A percentile compares a stretch with the other conserved stretches of the same genome.
Evolutionary conservation across 192 early-diverging fungal genomes (phyloP).

Genomic region (Funneliformis geosporum): DNA sequence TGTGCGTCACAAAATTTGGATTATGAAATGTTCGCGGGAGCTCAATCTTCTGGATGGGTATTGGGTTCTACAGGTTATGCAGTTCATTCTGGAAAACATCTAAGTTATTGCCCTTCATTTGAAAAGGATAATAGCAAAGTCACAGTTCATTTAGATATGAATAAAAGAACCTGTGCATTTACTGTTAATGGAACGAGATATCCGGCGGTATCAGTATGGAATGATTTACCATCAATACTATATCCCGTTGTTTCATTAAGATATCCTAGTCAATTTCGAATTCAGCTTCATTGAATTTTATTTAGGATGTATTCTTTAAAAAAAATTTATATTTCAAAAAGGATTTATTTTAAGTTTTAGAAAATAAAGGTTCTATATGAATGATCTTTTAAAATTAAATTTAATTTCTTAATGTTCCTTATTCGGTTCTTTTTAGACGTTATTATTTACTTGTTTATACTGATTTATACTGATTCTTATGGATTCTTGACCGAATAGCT

Average conservation of each 20-base stretch:
- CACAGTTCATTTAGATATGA: slow-evolving; percentile 30
- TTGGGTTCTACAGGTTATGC: neutral
- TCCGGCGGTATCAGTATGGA: neutral
- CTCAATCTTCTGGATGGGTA: slow-evolving; percentile 2
- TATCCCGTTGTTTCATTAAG: slow-evolving; percentile 15
- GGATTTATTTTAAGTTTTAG: too few relatives aligned
- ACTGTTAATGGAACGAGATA: slow-evolving; percentile 26
- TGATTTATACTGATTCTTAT: too few relatives aligned
- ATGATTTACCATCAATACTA: slow-evolving; percentile 16
- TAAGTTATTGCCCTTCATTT: slow-evolving; percentile 2
- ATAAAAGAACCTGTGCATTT: neutral
- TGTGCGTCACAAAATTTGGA: neutral
- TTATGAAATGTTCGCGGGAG: slow-evolving; percentile 3
- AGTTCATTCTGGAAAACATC: neutral
- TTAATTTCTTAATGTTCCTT: too few relatives aligned
- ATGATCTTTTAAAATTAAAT: too few relatives aligned
- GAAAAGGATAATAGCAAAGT: neutral
- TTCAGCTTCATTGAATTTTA: neutral
- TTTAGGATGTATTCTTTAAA: too few relatives aligned
- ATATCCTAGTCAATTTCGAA: neutral
- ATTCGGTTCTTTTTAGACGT: too few relatives aligned
- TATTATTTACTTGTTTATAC: too few relatives aligned
- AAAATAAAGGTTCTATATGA: too few relatives aligned
- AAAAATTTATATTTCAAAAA: too few relatives aligned
- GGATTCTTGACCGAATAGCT: too few relatives aligned